Evolutionary conservation across 805 yeast genomes (phyloP), one percentile per base, ranked within the genome.

Genomic region (Starmerella gropengiesseri): DNA sequence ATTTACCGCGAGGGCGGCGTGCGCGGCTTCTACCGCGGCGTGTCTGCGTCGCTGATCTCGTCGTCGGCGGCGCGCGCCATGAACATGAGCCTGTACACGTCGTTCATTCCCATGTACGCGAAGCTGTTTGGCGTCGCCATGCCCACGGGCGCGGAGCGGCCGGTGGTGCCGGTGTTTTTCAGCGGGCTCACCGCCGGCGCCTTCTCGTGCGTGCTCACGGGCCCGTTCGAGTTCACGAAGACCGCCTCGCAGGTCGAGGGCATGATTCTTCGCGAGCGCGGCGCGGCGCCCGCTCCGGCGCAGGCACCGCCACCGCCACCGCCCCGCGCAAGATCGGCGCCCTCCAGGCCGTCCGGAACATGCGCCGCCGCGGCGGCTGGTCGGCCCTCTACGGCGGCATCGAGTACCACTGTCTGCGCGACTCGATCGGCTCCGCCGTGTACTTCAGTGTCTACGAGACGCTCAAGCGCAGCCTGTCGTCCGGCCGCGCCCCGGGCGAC

Each of bases 161-260:
- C 54, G 17, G n/a, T 38, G 4, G 22, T 40, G 18, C 53, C 52
- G 7, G 51, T 60, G 21, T 58, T 62, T 41, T 30, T 49, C 37
- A 67, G 87, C 0, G 95, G 94, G 4, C 62, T 71, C 4, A 48
- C 74, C 0, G 75, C 91, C 0, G 94, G 94, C 5, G 73, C 73
- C 6, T 48, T 55, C n/a, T 51, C 57, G 30, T 55, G 64, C 16
- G 60, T 68, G 2, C 75, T 81, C 12, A 70, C 84, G 3, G 80
- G 89, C 51, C 95, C 95, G 1, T 84, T 84, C 57, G 95, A 84
- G 59, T 74, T 82, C 61, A 77, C 89, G 37, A 85, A 84, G 59
- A 68, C 83, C 7, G 82, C 79, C 48, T 80, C 89, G 28, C 94
- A 84, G 59, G 72, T 84, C 29, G 77, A 66, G 51, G 43, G 63